phyloP scores from a whole-genome alignment of 805 yeast species.

The Teunomyces pallodes region DNA sequence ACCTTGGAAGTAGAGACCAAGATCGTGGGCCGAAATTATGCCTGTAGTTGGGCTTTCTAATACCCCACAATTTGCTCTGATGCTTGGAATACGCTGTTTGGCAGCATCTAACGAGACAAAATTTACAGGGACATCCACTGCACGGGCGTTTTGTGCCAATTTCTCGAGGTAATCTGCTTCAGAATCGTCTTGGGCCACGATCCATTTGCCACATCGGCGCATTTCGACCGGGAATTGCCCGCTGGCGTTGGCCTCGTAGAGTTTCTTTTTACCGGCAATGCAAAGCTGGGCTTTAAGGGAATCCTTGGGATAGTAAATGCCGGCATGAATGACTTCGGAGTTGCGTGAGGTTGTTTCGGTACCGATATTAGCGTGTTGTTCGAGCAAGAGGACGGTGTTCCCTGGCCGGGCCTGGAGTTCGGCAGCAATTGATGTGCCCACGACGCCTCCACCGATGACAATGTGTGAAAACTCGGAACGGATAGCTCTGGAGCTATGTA shows the following conservation, averaged over 20 bases:
- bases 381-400: constrained; percentile 61
- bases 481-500: neutral
- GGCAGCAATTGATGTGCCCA: constrained; percentile 79
- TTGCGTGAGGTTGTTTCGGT: constrained; percentile 85
- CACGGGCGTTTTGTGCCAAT: constrained; percentile 37
- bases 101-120: constrained; percentile 50
- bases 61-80: constrained; percentile 59
- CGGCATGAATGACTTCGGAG: constrained; percentile 93
- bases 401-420: constrained; percentile 48
- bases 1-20: constrained; percentile 58
- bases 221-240: constrained; percentile 46
- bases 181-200: constrained; percentile 73
- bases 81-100: constrained; percentile 57
- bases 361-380: constrained; percentile 64
- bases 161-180: constrained; percentile 60
- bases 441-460: constrained; percentile 81
- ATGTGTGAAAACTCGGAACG: constrained; percentile 61
- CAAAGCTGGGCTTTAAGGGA: constrained; percentile 70
- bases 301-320: constrained; percentile 72
- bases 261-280: constrained; percentile 66
- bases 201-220: constrained; percentile 74
- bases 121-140: constrained; percentile 56
- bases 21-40: constrained; percentile 76
- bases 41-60: constrained; percentile 82
- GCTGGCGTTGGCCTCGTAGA: constrained; percentile 51